phyloP scores from a whole-genome alignment of 1,284 basidiomycete species.

The Ceratobasidium sp. region DNA sequence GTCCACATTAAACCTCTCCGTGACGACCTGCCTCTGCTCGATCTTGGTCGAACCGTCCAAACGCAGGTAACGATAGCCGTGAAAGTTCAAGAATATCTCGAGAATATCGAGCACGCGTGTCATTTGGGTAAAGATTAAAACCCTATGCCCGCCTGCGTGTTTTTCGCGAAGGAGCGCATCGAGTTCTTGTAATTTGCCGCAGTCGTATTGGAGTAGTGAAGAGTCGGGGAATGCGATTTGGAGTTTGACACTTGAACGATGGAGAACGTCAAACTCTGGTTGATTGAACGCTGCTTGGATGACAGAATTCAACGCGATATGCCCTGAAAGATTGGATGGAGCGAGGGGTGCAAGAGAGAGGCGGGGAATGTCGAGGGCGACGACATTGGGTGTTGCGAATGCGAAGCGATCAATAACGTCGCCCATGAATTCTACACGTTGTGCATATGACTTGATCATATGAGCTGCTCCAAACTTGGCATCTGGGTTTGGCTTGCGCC shows the following conservation, averaged over 20 bases:
- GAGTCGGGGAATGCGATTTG: constrained; percentile 95
- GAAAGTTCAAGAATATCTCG: constrained; percentile 91
- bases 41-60: constrained; percentile 95
- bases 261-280: constrained; percentile 70
- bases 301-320: not conserved
- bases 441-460: constrained; percentile 68
- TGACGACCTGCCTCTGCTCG: constrained; percentile 93
- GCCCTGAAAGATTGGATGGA: constrained; percentile 39
- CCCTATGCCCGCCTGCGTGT: constrained; percentile 86
- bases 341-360: constrained; percentile 50
- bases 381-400: constrained; percentile 81
- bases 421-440: constrained; percentile 65
- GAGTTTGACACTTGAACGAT: constrained; percentile 78
- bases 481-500: constrained; percentile 47
- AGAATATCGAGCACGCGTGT: constrained; percentile 93
- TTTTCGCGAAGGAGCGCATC: constrained; percentile 79
- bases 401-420: constrained; percentile 75
- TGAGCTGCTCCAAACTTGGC: constrained; percentile 51
- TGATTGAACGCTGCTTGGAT: constrained; percentile 25
- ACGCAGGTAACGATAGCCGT: constrained; percentile 91
- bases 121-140: constrained; percentile 98
- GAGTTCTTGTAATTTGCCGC: constrained; percentile 92
- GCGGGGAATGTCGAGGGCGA: constrained; percentile 76
- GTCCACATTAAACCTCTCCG: constrained; percentile 96
- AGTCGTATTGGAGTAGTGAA: constrained; percentile 92